Evolutionary conservation across 441 rosid genomes (phyloP), one percentile per base, ranked within the genome.

Genomic region (Omphalea diandra): DNA sequence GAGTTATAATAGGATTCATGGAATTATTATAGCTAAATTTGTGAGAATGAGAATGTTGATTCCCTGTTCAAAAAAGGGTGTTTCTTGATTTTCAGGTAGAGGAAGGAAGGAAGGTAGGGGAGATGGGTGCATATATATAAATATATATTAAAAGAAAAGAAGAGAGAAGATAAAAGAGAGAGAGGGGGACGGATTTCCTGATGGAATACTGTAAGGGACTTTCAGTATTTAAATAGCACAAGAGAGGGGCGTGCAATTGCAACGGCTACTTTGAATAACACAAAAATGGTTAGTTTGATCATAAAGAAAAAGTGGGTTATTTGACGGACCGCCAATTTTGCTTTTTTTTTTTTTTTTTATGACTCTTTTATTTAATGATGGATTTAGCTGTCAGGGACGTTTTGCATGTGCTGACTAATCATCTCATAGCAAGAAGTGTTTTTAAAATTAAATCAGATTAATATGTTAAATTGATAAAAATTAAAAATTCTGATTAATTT

Each of bases 211-310:
- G n/a, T n/a, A 69, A 70, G 46, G 40, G 36, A 38, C n/a, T n/a
- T n/a, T n/a, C n/a, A 36, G 43, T 40, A 62, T 75, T 76, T 78
- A 75, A 77, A 62, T 77, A 52, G 55, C n/a, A 41, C 0, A 29
- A 31, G 73, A 65, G 67, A 81, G 64, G 35, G 83, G 80, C n/a
- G n/a, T n/a, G n/a, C n/a, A n/a, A n/a, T n/a, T 79, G 74, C 67
- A 88, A 90, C 98, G 97, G 98, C 89, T 90, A 92, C 79, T 85
- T 88, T 87, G 93, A 90, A n/a, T n/a, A n/a, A n/a, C n/a, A n/a
- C n/a, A n/a, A n/a, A 70, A 46, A 61, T 60, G 24, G 59, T 5
- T 24, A 44, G 58, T 36, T 59, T 32, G 70, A 11, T 69, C 68
- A 63, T 69, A n/a, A n/a, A n/a, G n/a, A 74, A 38, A 46, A 75